A percentile compares a stretch with the other conserved stretches of the same genome.
phyloP scores from a whole-genome alignment of 2,329 filamentous ascomycete genomes.

The Tricladium varicosporioides region DNA sequence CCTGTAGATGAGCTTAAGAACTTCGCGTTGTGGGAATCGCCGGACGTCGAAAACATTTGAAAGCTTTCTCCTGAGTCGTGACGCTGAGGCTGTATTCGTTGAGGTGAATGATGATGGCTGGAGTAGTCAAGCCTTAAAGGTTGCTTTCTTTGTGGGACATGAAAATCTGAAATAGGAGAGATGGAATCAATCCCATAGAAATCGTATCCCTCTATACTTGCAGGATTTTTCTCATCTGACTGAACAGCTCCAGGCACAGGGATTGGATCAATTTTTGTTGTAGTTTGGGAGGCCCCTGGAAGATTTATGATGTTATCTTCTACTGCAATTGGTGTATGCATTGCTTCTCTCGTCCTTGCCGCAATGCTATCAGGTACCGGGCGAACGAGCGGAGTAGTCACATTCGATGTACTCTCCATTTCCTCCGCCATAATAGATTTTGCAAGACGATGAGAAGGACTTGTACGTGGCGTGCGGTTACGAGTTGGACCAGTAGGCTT shows the following conservation, averaged over 20 bases:
- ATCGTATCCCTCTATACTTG: slow-evolving; percentile 55
- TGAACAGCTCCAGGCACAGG: slow-evolving; percentile 25
- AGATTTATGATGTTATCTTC: slow-evolving; percentile 31
- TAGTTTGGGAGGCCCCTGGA: slow-evolving; percentile 22
- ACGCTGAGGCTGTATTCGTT: slow-evolving; percentile 36
- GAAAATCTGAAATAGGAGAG: slow-evolving; percentile 53
- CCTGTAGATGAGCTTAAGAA: slow-evolving; percentile 38
- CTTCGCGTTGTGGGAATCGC: slow-evolving; percentile 42
- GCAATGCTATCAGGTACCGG: slow-evolving; percentile 41
- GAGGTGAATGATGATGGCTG: slow-evolving; percentile 14
- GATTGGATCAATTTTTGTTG: slow-evolving; percentile 26
- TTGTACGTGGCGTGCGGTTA: slow-evolving; percentile 12
- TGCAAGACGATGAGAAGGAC: slow-evolving; percentile 17
- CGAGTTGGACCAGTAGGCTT: slow-evolving; percentile 10
- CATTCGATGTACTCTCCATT: slow-evolving; percentile 61
- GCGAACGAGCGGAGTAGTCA: slow-evolving; percentile 56
- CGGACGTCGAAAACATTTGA: slow-evolving; percentile 58
- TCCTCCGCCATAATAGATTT: slow-evolving; percentile 38
- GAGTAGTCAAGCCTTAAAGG: slow-evolving; percentile 36
- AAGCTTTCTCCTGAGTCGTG: slow-evolving; percentile 61
- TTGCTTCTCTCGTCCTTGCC: slow-evolving; percentile 23
- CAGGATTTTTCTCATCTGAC: slow-evolving; percentile 17
- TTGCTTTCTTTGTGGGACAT: slow-evolving; percentile 40
- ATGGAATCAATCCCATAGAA: slow-evolving; percentile 60
- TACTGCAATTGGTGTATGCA: slow-evolving; percentile 30